These are phyloP conservation scores for Puccinia triticina DNA, from an alignment of 1,284 basidiomycete species.

Conservation along the genomic window DNA sequence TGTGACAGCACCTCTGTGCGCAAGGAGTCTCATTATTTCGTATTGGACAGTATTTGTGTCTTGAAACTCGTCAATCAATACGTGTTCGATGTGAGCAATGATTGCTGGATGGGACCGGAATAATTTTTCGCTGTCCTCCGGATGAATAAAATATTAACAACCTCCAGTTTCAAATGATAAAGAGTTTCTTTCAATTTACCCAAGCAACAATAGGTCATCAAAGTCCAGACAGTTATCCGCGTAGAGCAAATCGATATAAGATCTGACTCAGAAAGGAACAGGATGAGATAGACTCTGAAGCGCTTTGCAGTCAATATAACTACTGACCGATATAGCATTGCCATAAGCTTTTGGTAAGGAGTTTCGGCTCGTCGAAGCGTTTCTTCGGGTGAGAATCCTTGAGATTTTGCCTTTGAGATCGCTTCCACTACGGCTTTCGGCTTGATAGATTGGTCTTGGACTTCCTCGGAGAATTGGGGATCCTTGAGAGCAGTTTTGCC, in stretches of 20 bases:
- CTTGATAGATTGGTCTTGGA: slow-evolving; percentile 66
- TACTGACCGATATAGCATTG: slow-evolving; percentile 47
- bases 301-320: background rate
- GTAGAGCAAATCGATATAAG: slow-evolving; percentile 71
- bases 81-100: slow-evolving; percentile 71
- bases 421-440: slow-evolving; percentile 67
- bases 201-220: slow-evolving; percentile 80
- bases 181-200: slow-evolving; percentile 51
- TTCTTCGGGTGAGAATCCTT: slow-evolving; percentile 66
- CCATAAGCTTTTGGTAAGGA: slow-evolving; percentile 24
- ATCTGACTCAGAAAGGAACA: slow-evolving; percentile 60
- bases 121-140: slow-evolving; percentile 66
- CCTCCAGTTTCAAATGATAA: background rate
- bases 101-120: slow-evolving; percentile 68
- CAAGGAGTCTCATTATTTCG: slow-evolving; percentile 77
- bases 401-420: slow-evolving; percentile 82
- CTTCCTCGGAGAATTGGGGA: slow-evolving; percentile 65
- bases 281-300: slow-evolving; percentile 1
- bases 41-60: slow-evolving; percentile 88
- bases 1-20: slow-evolving; percentile 69
- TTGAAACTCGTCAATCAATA: slow-evolving; percentile 89
- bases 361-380: slow-evolving; percentile 48
- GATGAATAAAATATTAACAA: background rate
- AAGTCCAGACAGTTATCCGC: slow-evolving; percentile 79
- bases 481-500: slow-evolving; percentile 69